A percentile compares a stretch with the other conserved stretches of the same genome.
phyloP scores from a whole-genome alignment of 345 rosid genomes.

The Citrus medica region DNA sequence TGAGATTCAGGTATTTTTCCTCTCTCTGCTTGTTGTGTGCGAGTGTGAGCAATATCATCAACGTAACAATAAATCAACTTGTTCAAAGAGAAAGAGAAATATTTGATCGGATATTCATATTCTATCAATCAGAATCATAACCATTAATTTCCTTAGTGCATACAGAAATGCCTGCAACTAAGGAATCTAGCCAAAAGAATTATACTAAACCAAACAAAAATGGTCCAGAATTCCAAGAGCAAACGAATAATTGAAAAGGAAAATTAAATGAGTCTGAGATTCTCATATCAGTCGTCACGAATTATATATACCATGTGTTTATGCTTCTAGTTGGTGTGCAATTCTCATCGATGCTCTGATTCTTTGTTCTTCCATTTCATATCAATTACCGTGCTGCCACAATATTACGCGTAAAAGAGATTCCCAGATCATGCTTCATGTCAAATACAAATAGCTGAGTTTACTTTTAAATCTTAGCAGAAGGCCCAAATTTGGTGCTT shows the following conservation, averaged over 20 bases:
- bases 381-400: neutral
- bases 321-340: conserved; percentile 17
- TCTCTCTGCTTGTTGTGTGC: neutral
- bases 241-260: conserved; percentile 9
- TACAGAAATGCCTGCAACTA: conserved; percentile 1
- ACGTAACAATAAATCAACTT: neutral
- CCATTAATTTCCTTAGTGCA: conserved; percentile 4
- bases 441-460: neutral
- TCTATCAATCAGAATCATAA: conserved; percentile 23
- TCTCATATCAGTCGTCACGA: neutral
- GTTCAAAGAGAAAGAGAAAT: neutral
- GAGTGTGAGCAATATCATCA: neutral
- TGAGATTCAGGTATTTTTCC: conserved; percentile 52
- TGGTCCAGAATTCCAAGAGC: conserved; percentile 9
- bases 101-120: conserved; percentile 28
- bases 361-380: conserved; percentile 9
- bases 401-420: neutral
- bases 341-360: neutral
- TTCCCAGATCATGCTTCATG: conserved; percentile 4
- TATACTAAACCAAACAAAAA: neutral
- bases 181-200: conserved; percentile 9
- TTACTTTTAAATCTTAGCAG: neutral
- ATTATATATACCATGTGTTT: conserved; percentile 15
- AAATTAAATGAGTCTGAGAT: neutral
- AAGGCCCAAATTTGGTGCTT: neutral